Evolutionary conservation across 2,329 filamentous ascomycete species (phyloP), one percentile per base, ranked within the genome.

Genomic region (Alternaria sp.): DNA sequence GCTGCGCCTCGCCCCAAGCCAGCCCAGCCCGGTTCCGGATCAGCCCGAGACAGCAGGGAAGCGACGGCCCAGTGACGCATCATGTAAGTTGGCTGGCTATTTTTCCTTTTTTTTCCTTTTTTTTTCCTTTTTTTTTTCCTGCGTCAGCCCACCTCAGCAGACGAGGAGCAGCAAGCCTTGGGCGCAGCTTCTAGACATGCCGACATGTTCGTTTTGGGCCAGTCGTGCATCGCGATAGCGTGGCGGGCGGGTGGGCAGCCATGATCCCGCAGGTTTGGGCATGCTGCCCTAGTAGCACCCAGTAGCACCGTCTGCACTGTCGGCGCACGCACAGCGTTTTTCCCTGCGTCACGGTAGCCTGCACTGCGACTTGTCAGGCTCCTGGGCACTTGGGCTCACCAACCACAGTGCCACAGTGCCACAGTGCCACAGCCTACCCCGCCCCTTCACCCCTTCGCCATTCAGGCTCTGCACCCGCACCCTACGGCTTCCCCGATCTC

Each of bases 241-340:
- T 37, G 39, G 60, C 41, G 55, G 56, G 46, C 63, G 24, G 37
- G 37, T 60, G 60, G 60, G 64, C 64, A 60, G 54, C 54, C 58
- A 46, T 54, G 56, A 46, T 53, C 51, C 61, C 67, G 58, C 49
- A 46, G 17, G 48, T 34, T 66, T 66, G 67, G 67, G 65, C 59
- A 54, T 44, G 28, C 33, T 42, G 42, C 54, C 48, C 29, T 44
- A n/a, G 17, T 17, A 17, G 17, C 17, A 17, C 17, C 17, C 17
- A 17, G 17, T 17, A 17, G 55, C 29, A 44, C 49, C 49, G 45
- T 36, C 37, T 51, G 54, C 51, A 53, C 54, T 60, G 60, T 62
- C 58, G 56, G 51, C 54, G 53, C 56, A 50, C 48, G 51, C 54
- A 50, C 50, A 57, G 53, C 56, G 41, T 40, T 54, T 48, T 62